Evolutionary conservation across 2,329 filamentous ascomycete genomes (phyloP), one percentile per base, ranked within the genome.

Genomic region (Trichoderma sp.): DNA sequence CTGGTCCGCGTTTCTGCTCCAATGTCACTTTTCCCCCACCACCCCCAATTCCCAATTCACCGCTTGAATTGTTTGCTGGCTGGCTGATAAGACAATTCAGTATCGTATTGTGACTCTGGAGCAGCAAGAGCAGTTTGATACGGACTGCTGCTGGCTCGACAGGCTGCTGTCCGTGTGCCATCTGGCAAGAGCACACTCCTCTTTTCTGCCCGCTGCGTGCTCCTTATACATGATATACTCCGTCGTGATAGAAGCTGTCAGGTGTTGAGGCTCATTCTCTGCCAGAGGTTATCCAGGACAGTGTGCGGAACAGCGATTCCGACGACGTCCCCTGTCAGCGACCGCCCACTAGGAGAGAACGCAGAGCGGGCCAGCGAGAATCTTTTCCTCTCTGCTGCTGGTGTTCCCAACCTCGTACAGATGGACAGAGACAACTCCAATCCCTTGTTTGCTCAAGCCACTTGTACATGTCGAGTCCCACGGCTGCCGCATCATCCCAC

Each of bases 311-410:
- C 28, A 44, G 59, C 5, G 0, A 15, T 24, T 9, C 24, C 47
- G 21, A 62, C 39, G 19, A 52, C 58, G 39, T 62, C 59, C 34
- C 59, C 48, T 62, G 59, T 54, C 59, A 51, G n/a, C 44, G n/a
- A 17, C 50, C 34, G 26, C 3, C 50, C 17, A 24, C 52, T 21
- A 52, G 21, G 24, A 14, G 34, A 39, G 10, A 10, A 39, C 21
- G 34, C 34, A 61, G 34, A 61, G 59, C 59, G 59, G 59, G 59
- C 47, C 59, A 3, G 30, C 48, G 39, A 54, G 59, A 52, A 62
- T 62, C 47, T 62, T 62, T 54, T 62, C 48, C 59, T 39, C 48
- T 62, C 59, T 45, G 34, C 17, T 54, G 59, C 47, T 5, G 34
- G 55, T 57, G 21, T 10, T 44, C 17, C 55, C 41, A 28, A 9